Evolutionary conservation across 179 eudicot species (phyloP).

Genomic region (Beta lomatogona): DNA sequence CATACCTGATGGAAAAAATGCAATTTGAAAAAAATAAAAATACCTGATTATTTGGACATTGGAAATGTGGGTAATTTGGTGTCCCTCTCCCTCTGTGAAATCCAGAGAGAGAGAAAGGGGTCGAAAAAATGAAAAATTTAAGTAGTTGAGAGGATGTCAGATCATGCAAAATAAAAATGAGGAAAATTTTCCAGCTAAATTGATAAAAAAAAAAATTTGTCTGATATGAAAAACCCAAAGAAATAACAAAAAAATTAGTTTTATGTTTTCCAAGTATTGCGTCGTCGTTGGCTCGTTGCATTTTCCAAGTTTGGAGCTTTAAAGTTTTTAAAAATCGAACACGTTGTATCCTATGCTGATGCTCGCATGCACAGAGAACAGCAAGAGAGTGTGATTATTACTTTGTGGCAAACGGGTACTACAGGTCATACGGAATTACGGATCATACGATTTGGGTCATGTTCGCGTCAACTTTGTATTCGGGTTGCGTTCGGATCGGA

Average conservation of each 20-base stretch:
- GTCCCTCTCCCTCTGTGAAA: neutral
- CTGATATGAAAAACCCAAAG: neutral
- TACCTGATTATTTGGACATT: neutral
- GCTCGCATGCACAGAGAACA: too few species aligned
- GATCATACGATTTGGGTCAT: too few species aligned
- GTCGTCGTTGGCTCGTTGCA: neutral
- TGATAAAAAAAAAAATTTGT: neutral
- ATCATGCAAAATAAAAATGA: neutral
- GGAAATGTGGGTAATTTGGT: too few species aligned
- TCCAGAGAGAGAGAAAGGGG: slow-evolving; percentile 7
- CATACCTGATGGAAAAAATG: neutral
- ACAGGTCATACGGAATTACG: too few species aligned
- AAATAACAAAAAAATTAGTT: neutral
- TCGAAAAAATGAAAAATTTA: neutral
- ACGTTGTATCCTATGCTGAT: too few species aligned
- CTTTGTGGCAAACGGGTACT: too few species aligned
- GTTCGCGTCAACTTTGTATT: too few species aligned
- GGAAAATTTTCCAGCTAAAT: neutral
- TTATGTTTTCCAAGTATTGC: neutral
- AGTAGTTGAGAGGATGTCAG: neutral
- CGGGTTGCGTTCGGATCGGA: too few species aligned
- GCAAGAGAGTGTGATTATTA: too few species aligned
- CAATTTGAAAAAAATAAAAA: neutral
- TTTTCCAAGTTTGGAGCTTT: too few species aligned
- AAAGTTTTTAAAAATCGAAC: too few species aligned